A percentile compares a stretch with the other conserved stretches of the same genome.
These are phyloP conservation scores for Pseudotsuga menziesii DNA, from an alignment of 75 land plant species.

Conservation along the genomic window DNA sequence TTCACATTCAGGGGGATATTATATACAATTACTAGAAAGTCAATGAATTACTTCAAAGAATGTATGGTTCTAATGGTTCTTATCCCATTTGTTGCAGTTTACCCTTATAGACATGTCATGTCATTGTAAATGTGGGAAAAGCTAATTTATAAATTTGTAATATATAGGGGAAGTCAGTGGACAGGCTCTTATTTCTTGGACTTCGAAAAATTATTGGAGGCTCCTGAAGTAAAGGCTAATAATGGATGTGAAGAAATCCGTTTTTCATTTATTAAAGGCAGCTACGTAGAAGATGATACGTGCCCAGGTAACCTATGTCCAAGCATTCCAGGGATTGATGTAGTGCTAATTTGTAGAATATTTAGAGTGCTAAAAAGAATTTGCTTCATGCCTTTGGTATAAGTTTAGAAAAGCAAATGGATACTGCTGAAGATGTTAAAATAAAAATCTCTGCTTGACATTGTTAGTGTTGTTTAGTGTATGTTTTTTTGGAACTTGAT, in stretches of 20 bases:
- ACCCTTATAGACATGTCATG: background rate
- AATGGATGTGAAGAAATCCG: slow-evolving; percentile 48
- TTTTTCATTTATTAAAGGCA: slow-evolving; percentile 73
- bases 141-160: background rate
- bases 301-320: background rate
- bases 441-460: background rate
- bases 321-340: background rate
- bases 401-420: background rate
- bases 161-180: slow-evolving; percentile 77
- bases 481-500: too few relatives aligned
- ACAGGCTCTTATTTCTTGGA: slow-evolving; percentile 77
- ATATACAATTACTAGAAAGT: too few relatives aligned
- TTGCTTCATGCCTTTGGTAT: background rate
- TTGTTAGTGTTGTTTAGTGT: background rate
- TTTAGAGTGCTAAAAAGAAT: background rate
- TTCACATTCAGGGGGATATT: background rate
- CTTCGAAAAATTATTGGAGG: slow-evolving; percentile 47
- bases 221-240: slow-evolving; percentile 6
- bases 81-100: background rate
- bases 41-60: background rate
- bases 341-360: background rate
- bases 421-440: background rate
- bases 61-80: too few relatives aligned
- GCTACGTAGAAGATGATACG: slow-evolving; percentile 60
- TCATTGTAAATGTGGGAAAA: background rate